Base-by-base conservation (phyloP, 2,329 filamentous ascomycete genomes). In the Tolypocladium pustulatum region DNA sequence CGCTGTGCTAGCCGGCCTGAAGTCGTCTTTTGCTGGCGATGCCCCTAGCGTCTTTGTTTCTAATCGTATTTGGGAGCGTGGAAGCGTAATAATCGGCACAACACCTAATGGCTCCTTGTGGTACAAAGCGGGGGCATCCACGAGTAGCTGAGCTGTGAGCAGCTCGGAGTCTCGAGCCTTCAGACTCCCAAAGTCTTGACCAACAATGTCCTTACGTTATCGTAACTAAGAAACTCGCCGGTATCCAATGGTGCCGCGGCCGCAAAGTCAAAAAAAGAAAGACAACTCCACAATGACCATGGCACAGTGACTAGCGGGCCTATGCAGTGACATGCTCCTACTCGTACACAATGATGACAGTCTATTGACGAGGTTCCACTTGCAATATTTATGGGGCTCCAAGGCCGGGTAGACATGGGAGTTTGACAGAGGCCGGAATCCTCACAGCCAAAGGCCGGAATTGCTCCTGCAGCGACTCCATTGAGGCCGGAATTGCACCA, bases 1-100 rank as follows among this genome's bases (percentile, higher is more conserved):
- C 69, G 30, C 55, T 72, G 22, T 68, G 68, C 58, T 66, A 65
- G 54, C 17, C 8, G 30, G 32, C 7, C 22, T 6, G 3, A 17
- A 17, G 37, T 25, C 40, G n/a, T 43, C n/a, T 10, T 25, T 25
- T 25, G 12, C 13, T 25, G 9, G 25, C 12, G 41, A n/a, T 13
- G 27, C 13, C 4, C 7, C 2, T 20, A 17, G 27, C 25, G 25
- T 51, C 27, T 12, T 49, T 17, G 8, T 8, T 8, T 5, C 0
- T 17, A 34, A 34, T 40, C 2, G 1, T 17, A 2, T 20, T 40
- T 40, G n/a, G n/a, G n/a, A n/a, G n/a, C n/a, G 37, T 20, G 37
- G 2, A 15, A 7, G 37, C 20, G 4, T 8, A 15, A 8, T 27
- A 6, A 49, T 12, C 13, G 41, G n/a, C 22, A 27, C 41, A 46